Conservation (phyloP, 495 filamentous ascomycete genomes). For the Entonaema liquescens region DNA sequence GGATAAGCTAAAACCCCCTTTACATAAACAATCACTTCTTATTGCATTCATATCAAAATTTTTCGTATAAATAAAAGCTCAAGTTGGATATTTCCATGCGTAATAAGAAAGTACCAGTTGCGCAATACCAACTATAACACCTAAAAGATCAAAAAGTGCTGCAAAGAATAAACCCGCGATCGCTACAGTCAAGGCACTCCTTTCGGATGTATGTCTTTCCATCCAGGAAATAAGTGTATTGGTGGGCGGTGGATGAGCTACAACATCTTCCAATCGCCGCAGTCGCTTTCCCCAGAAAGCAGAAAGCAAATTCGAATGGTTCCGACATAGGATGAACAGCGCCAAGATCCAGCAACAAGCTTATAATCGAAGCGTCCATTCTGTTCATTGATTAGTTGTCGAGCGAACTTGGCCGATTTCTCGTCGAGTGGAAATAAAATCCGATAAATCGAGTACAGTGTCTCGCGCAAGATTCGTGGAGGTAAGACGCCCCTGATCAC, state of each 20-base stretch:
- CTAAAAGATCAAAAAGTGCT: neutral
- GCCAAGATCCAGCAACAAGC: neutral
- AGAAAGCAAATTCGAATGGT: neutral
- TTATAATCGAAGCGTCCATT: neutral
- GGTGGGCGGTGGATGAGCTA: neutral
- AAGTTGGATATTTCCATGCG: neutral
- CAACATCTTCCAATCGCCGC: neutral
- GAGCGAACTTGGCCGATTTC: neutral
- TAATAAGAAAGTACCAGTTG: neutral
- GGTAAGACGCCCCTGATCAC: neutral
- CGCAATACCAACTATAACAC: neutral
- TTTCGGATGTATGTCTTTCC: neutral
- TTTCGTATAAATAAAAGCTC: neutral
- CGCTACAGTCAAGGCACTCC: neutral
- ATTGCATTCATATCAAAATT: neutral
- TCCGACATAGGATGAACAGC: neutral
- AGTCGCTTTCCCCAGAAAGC: neutral
- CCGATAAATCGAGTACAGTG: neutral
- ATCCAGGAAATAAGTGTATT: neutral
- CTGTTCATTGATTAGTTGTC: neutral
- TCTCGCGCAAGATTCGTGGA: neutral
- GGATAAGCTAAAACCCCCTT: neutral
- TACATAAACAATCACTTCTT: neutral
- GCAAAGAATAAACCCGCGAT: neutral
- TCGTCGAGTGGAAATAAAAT: neutral